Conservation (phyloP, 345 rosid species). For the Noccaea bulbosa region DNA sequence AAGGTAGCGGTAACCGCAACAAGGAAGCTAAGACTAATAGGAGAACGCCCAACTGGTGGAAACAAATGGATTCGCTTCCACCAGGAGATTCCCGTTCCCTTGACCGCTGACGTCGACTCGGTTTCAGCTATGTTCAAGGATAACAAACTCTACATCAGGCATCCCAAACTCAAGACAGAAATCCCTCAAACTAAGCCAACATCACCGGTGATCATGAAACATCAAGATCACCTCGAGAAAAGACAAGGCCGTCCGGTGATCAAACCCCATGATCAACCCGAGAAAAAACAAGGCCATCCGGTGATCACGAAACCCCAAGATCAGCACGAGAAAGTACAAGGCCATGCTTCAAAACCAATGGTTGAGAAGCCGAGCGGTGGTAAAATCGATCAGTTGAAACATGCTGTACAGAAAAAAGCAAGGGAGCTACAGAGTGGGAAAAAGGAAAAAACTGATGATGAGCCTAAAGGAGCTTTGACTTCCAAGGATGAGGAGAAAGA, state of each 20-base stretch:
- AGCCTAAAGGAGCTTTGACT: conserved; percentile 36
- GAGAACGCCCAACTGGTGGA: conserved; percentile 45
- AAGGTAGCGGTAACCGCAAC: conserved; percentile 41
- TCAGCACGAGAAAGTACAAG: conserved; percentile 29
- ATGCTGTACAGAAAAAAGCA: conserved; percentile 32
- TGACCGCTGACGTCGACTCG: conserved; percentile 35
- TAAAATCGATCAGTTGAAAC: conserved; percentile 37
- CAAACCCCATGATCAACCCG: conserved; percentile 33
- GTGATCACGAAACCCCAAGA: conserved; percentile 31
- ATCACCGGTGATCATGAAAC: conserved; percentile 36
- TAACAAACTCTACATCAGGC: conserved; percentile 44
- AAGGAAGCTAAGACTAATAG: conserved; percentile 40
- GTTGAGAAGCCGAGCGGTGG: conserved; percentile 29
- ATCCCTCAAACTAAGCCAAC: conserved; percentile 37
- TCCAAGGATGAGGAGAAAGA: conserved; percentile 42
- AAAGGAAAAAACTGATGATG: conserved; percentile 1
- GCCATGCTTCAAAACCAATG: conserved; percentile 26
- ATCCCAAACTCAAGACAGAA: conserved; percentile 41
- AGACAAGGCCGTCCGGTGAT: conserved; percentile 28
- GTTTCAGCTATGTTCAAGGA: conserved; percentile 46
- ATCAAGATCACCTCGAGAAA: conserved; percentile 24
- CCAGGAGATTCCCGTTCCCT: conserved; percentile 39
- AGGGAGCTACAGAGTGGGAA: conserved; percentile 10
- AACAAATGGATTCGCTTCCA: conserved; percentile 48
- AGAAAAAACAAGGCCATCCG: conserved; percentile 17